Evolutionary conservation across 345 rosid genomes (phyloP), one percentile per base, ranked within the genome.

Genomic region (Citrus inodora): DNA sequence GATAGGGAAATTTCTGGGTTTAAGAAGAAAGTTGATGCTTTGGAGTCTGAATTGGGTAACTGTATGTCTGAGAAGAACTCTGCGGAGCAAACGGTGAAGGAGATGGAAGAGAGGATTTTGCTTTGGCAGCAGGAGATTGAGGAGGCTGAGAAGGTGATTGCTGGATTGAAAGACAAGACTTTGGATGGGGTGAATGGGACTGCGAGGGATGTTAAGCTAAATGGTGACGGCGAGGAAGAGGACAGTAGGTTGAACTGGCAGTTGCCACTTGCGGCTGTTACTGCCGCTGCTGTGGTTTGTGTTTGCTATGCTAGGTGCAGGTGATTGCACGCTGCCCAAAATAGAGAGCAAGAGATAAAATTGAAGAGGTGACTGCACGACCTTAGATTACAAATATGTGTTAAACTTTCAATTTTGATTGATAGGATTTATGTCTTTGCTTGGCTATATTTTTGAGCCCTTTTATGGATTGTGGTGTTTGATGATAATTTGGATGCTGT

Each of bases 181-280:
- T 33, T 51, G 67, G 88, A 86, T 71, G 72, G 81, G 27, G 38
- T 86, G 25, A 84, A 82, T 76, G 92, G 87, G 64, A 73, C 61
- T 38, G 77, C 60, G 2, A 28, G 65, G 10, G 79, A 64, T 81
- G 68, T 81, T 37, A 38, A 61, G 73, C 53, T 53, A 33, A 5
- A 55, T 55, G 22, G 32, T 14, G 88, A 62, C 21, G 73, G 38
- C 9, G 53, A 21, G 70, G 76, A 67, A 14, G 70, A 67, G 81
- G 83, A 75, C 76, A 70, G 63, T 80, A 84, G 77, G 80, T 73
- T 76, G 30, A 80, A 84, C 67, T 67, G 73, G 79, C 82, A 82
- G 40, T 87, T 83, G 86, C 94, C 93, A 0, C 61, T 88, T 37
- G 79, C 86, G 74, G 94, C 85, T 2, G 85, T 79, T 28, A 88